Evolutionary conservation across 106 monocot genomes (phyloP), one percentile per base, ranked within the genome.

Genomic region (Amphibolis antarctica): DNA sequence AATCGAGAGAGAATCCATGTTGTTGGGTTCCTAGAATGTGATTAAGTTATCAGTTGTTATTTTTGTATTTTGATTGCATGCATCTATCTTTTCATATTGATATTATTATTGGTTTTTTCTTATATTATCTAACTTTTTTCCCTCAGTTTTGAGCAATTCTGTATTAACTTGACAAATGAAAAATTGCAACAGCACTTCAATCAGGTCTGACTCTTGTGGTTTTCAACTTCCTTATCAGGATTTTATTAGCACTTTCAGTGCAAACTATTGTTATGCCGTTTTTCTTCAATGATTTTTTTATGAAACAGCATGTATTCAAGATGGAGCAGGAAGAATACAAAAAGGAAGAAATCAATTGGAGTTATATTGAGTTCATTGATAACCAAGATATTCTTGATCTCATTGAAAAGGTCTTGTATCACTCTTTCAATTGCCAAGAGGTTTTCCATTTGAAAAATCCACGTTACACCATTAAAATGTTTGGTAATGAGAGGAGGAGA

Each of bases 141-240:
- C 72, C 66, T 46, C 71, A 83, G 83, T 46, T 85, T 85, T 68
- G 84, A 85, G 64, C 84, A 85, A 64, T 85, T 85, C 46, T 85
- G 84, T 31, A 85, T 85, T 49, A 85, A 85, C 63, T 62, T 85
- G 67, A 80, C 84, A 30, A 85, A 85, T 64, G 84, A 85, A 59
- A 85, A 85, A 59, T 59, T 85, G 44, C 84, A 85, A 20, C 84
- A 85, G 63, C 84, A 85, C 63, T 85, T 85, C 47, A 85, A 85
- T 70, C 80, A 83, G 83, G 83, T 76, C 21, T 46, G 46, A 63
- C 28, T 3, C 15, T 31, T n/a, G 22, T 55, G 5, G 10, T 55
- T 55, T 36, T 36, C 36, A 36, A 7, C 4, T 36, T 36, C 24
- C 5, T 24, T 0, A 52, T 29, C n/a, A 53, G 9, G n/a, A 20